Evolutionary conservation across 108 stramenopile species (phyloP).

Genomic region (Pseudonitzschia multiseries): DNA sequence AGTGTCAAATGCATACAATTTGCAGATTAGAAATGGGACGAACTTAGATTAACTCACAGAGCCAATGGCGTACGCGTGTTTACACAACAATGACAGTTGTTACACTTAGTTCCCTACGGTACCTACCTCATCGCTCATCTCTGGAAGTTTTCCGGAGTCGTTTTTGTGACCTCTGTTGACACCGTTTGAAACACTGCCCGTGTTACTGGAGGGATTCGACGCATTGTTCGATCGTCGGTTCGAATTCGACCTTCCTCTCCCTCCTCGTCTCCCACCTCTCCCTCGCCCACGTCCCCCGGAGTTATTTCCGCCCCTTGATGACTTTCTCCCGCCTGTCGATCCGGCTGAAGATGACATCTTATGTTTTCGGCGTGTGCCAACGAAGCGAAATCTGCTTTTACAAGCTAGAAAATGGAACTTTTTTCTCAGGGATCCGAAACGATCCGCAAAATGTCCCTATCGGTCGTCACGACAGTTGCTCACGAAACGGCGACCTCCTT

Average conservation of each 20-base stretch:
- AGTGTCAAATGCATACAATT: background rate
- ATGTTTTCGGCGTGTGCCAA: background rate
- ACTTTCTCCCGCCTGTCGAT: constrained; percentile 16
- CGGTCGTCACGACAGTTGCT: background rate
- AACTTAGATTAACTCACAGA: background rate
- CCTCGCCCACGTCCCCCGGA: constrained; percentile 32
- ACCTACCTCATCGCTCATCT: constrained; percentile 37
- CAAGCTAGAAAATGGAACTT: background rate
- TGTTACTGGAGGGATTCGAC: constrained; percentile 1
- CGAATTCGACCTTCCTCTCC: constrained; percentile 41
- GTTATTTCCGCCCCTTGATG: constrained; percentile 25
- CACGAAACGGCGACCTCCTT: background rate
- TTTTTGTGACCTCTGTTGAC: constrained; percentile 11
- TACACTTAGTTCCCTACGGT: background rate
- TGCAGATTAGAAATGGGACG: background rate
- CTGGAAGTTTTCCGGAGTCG: constrained; percentile 18
- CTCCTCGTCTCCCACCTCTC: constrained; percentile 32
- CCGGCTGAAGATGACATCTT: constrained; percentile 9
- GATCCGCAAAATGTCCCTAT: background rate
- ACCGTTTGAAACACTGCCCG: constrained; percentile 5
- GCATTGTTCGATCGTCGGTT: constrained; percentile 15
- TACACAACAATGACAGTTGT: background rate
- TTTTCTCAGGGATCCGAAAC: too few species aligned
- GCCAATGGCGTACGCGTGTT: background rate
- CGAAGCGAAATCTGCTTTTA: background rate